Evolutionary conservation across 805 yeast genomes (phyloP).

Genomic region (Myxozyma nipponensis): DNA sequence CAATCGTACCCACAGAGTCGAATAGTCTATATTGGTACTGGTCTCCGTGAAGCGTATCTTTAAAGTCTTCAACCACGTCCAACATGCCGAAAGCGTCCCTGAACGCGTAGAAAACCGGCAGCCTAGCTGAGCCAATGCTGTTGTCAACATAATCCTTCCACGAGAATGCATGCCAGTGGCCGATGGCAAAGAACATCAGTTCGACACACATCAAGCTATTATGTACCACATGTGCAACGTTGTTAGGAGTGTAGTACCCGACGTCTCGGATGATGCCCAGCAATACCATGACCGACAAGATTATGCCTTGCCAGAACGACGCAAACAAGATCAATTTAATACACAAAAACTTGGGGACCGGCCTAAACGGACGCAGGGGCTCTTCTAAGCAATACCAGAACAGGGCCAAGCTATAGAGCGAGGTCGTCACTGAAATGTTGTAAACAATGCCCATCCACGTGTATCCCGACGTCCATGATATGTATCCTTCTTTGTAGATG

Average conservation of each 20-base stretch:
- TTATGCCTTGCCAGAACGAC: slow-evolving; percentile 93
- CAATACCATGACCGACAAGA: slow-evolving; percentile 43
- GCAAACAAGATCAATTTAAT: slow-evolving; percentile 93
- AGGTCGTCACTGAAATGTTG: slow-evolving; percentile 73
- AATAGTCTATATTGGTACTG: slow-evolving; percentile 76
- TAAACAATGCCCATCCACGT: slow-evolving; percentile 67
- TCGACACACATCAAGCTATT: slow-evolving; percentile 79
- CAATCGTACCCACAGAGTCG: slow-evolving; percentile 73
- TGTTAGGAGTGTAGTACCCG: slow-evolving; percentile 36
- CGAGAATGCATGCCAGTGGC: slow-evolving; percentile 86
- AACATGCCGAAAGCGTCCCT: slow-evolving; percentile 70
- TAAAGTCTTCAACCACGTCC: slow-evolving; percentile 80
- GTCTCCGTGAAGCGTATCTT: slow-evolving; percentile 61
- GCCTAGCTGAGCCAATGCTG: slow-evolving; percentile 66
- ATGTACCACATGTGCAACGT: slow-evolving; percentile 59
- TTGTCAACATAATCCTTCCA: slow-evolving; percentile 64
- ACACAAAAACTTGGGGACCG: slow-evolving; percentile 81
- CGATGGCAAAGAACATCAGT: slow-evolving; percentile 75
- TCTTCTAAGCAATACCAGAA: slow-evolving; percentile 88
- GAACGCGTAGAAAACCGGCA: slow-evolving; percentile 59
- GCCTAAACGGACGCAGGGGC: slow-evolving; percentile 75
- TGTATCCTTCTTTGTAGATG: slow-evolving; percentile 49
- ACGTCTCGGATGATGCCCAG: slow-evolving; percentile 37
- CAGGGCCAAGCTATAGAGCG: slow-evolving; percentile 78
- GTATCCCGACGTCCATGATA: slow-evolving; percentile 49